Percentiles rank a stretch among this genome's conserved stretches.
Evolutionary conservation across 441 rosid species (phyloP).

Genomic region (Hura crepitans): DNA sequence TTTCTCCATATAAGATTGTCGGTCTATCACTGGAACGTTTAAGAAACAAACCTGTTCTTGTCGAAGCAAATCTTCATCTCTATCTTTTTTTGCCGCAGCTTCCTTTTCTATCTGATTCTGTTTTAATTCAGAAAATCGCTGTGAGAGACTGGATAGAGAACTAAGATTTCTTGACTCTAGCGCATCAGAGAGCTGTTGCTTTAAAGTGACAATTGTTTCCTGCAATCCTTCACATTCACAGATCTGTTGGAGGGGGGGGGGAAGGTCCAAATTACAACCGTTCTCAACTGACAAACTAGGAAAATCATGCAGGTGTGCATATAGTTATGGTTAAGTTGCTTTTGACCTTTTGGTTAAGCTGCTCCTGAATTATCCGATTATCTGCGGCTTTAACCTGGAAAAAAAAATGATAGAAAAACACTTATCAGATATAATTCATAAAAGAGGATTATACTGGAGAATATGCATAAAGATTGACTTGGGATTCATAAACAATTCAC

Average conservation of each 20-base stretch:
- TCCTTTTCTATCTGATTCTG: conserved; percentile 35
- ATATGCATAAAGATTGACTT: not conserved
- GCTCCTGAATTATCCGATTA: conserved; percentile 89
- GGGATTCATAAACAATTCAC: not conserved
- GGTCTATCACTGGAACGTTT: not conserved
- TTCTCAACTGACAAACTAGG: conserved; percentile 9
- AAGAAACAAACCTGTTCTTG: conserved; percentile 51
- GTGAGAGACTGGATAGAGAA: conserved; percentile 37
- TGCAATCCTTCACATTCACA: conserved; percentile 70
- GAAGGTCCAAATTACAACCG: conserved; percentile 25
- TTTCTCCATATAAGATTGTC: not conserved
- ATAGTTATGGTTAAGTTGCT: conserved; percentile 5
- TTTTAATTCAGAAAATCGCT: conserved; percentile 36
- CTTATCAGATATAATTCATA: conserved; percentile 22
- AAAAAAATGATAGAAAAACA: conserved; percentile 10
- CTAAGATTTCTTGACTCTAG: conserved; percentile 44
- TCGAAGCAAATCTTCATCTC: conserved; percentile 34
- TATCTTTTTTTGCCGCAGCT: conserved; percentile 31
- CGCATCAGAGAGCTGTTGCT: conserved; percentile 74
- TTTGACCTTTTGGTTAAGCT: conserved; percentile 77
- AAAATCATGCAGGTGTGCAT: not conserved
- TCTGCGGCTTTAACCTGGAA: conserved; percentile 90
- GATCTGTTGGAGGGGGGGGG: conserved; percentile 46
- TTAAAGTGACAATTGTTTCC: conserved; percentile 60
- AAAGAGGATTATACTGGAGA: not conserved